Percentiles rank a stretch among this genome's conserved stretches.
Conservation (phyloP, 1,284 basidiomycete genomes). For the Cutaneotrichosporon cyanovorans region DNA sequence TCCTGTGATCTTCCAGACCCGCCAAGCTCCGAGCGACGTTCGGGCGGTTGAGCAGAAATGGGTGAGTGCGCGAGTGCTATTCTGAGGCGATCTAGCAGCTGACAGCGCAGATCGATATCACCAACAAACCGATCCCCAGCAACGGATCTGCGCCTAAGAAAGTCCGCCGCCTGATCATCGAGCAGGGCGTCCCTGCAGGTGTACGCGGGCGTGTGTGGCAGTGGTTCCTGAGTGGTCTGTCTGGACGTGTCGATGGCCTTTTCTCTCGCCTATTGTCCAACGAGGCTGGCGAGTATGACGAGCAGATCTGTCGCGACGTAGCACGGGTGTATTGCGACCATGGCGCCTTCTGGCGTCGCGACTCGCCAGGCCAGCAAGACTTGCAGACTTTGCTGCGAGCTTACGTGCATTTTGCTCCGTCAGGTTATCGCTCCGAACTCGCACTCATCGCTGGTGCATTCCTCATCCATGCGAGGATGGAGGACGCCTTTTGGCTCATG, state of each 20-base stretch:
- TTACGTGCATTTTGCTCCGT: conserved; percentile 50
- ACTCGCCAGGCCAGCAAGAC: conserved; percentile 34
- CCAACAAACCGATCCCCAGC: conserved; percentile 57
- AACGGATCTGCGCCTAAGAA: conserved; percentile 75
- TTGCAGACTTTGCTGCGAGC: conserved; percentile 39
- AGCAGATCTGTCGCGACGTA: conserved; percentile 60
- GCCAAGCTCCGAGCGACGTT: conserved; percentile 27
- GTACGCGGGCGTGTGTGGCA: conserved; percentile 80
- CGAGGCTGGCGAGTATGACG: conserved; percentile 52
- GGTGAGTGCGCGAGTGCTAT: conserved; percentile 13
- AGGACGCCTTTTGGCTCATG: conserved; percentile 79
- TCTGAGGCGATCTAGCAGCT: conserved; percentile 1
- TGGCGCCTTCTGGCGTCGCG: conserved; percentile 28
- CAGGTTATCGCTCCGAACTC: conserved; percentile 60
- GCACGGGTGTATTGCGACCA: conserved; percentile 38
- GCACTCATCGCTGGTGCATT: conserved; percentile 69
- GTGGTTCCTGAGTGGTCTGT: conserved; percentile 63
- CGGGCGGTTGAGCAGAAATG: conserved; percentile 41
- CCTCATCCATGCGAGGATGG: conserved; percentile 72
- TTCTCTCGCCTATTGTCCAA: conserved; percentile 60
- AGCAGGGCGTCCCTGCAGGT: conserved; percentile 69
- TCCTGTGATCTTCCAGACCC: conserved; percentile 35
- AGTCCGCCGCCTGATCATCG: conserved; percentile 66
- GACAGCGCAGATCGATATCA: conserved; percentile 53
- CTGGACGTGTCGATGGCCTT: conserved; percentile 59